Conservation (phyloP, 495 filamentous ascomycete species). For the Darksidea phi region DNA sequence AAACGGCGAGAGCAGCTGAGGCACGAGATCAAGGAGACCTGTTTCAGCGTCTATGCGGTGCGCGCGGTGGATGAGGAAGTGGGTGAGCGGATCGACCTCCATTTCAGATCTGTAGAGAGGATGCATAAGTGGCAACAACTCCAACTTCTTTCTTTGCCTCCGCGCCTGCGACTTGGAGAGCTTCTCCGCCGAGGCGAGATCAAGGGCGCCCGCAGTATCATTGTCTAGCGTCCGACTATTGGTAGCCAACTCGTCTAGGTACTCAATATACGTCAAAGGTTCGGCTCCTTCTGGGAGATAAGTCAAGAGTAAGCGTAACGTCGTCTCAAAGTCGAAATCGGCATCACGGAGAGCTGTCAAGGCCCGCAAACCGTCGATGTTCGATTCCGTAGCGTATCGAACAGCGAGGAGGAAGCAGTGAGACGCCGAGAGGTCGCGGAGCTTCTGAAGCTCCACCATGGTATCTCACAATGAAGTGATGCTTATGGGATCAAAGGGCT, state of each 20-base stretch:
- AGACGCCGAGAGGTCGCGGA: slow-evolving; percentile 52
- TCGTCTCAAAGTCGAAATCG: slow-evolving; percentile 62
- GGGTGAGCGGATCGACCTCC: slow-evolving; percentile 57
- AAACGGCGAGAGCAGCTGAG: slow-evolving; percentile 71
- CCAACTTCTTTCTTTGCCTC: slow-evolving; percentile 68
- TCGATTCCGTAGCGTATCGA: slow-evolving; percentile 55
- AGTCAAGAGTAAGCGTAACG: slow-evolving; percentile 79
- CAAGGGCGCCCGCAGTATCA: slow-evolving; percentile 45
- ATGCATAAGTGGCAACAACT: slow-evolving; percentile 58
- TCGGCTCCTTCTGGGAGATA: slow-evolving; percentile 76
- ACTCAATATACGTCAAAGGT: slow-evolving; percentile 61
- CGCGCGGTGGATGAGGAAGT: slow-evolving; percentile 74
- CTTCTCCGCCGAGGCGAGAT: slow-evolving; percentile 59
- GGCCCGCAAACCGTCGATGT: slow-evolving; percentile 61
- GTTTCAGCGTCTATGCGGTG: slow-evolving; percentile 76
- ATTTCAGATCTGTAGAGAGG: slow-evolving; percentile 41
- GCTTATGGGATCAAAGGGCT: too few species aligned
- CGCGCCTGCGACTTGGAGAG: slow-evolving; percentile 65
- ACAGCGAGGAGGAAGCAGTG: slow-evolving; percentile 64
- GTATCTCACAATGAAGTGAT: too few species aligned
- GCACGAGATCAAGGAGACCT: slow-evolving; percentile 69
- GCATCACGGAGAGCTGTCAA: slow-evolving; percentile 60
- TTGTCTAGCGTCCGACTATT: slow-evolving; percentile 39
- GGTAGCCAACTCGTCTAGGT: slow-evolving; percentile 56
- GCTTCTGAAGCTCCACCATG: slow-evolving; percentile 23